Percentiles rank a stretch among this genome's conserved stretches.
These are phyloP conservation scores for Juglanconis sp. DNA, from an alignment of 2,329 filamentous ascomycete species.

Conservation along the genomic window DNA sequence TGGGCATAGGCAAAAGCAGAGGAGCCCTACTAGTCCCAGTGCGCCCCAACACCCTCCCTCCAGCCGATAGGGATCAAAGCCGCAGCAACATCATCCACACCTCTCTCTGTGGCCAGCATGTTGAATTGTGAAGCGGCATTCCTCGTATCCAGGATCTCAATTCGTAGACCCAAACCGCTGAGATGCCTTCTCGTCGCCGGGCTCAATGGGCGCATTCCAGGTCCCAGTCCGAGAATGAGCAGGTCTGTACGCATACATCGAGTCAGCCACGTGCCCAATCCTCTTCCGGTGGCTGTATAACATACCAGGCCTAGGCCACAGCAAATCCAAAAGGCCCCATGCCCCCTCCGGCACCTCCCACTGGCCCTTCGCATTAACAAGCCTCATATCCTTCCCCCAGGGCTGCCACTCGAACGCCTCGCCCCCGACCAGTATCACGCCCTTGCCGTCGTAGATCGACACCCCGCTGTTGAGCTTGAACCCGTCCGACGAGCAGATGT, in stretches of 20 bases:
- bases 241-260: conserved; percentile 57
- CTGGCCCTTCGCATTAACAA: conserved; percentile 76
- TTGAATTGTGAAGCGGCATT: conserved; percentile 97
- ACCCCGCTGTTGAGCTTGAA: conserved; percentile 84
- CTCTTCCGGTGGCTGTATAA: not conserved
- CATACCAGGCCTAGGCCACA: conserved; percentile 85
- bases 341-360: conserved; percentile 70
- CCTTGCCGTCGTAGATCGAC: conserved; percentile 64
- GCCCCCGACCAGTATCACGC: conserved; percentile 76
- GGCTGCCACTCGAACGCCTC: conserved; percentile 89
- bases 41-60: conserved; percentile 57
- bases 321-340: conserved; percentile 71
- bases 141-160: conserved; percentile 87
- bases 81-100: conserved; percentile 79
- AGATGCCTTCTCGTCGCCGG: conserved; percentile 71
- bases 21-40: conserved; percentile 3
- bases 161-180: conserved; percentile 72
- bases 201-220: conserved; percentile 70
- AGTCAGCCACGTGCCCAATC: not conserved
- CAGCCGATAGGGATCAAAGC: conserved; percentile 85
- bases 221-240: conserved; percentile 83
- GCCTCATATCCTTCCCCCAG: conserved; percentile 53
- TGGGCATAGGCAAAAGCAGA: too few relatives aligned
- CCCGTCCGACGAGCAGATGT: conserved; percentile 76
- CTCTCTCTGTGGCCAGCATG: conserved; percentile 87